Conservation (phyloP, 108 stramenopile species). For the Fragilaria radians region DNA sequence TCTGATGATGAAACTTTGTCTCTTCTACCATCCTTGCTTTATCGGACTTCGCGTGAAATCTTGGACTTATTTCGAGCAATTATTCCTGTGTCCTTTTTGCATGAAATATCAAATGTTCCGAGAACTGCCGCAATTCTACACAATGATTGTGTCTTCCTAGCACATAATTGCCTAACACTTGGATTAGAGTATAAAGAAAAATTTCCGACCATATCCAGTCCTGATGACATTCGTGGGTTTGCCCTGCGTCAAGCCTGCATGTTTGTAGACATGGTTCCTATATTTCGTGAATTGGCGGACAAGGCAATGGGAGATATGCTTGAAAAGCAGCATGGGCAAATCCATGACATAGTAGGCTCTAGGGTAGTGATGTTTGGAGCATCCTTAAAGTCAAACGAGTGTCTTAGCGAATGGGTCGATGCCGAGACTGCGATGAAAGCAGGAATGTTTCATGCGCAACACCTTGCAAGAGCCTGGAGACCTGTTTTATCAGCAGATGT, state of each 20-base stretch:
- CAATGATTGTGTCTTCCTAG: constrained; percentile 73
- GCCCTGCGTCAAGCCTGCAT: constrained; percentile 52
- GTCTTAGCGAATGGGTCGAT: constrained; percentile 74
- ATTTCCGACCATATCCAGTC: constrained; percentile 19
- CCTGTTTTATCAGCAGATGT: constrained; percentile 46
- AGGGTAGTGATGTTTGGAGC: constrained; percentile 42
- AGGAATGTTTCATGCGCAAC: constrained; percentile 61
- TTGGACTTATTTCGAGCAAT: constrained; percentile 68
- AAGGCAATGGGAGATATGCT: constrained; percentile 64
- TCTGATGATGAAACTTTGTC: constrained; percentile 4
- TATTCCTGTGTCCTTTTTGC: constrained; percentile 48
- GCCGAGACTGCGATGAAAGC: constrained; percentile 72
- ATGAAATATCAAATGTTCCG: constrained; percentile 62
- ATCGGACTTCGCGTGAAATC: constrained; percentile 8
- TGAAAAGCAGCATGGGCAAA: constrained; percentile 54
- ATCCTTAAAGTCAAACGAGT: constrained; percentile 56
- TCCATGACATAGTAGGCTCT: constrained; percentile 50
- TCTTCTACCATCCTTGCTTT: background rate
- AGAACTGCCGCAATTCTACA: constrained; percentile 76
- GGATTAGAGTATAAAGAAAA: constrained; percentile 71
- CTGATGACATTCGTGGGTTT: constrained; percentile 24
- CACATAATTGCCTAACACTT: constrained; percentile 60
- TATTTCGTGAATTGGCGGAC: constrained; percentile 74
- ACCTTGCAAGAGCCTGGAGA: constrained; percentile 65
- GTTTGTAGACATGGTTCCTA: constrained; percentile 81